These are phyloP conservation scores for Rubia peregrina DNA, from an alignment of 305 asterid genomes.

Conservation along the genomic window DNA sequence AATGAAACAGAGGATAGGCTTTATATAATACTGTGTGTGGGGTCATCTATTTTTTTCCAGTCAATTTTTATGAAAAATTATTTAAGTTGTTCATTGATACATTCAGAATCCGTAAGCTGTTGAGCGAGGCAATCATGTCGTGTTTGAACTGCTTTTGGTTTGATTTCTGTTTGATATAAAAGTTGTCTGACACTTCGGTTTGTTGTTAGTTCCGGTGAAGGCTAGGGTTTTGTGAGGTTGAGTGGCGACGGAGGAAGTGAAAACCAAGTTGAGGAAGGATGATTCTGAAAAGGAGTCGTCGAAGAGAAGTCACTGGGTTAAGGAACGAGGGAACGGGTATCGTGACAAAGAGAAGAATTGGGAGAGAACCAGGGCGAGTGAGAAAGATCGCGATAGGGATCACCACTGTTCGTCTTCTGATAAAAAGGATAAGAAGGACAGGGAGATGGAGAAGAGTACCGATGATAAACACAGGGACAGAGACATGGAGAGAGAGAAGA, in stretches of 20 bases:
- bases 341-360: constrained; percentile 47
- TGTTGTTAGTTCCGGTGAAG: constrained; percentile 2
- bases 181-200: constrained; percentile 5
- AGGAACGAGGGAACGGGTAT: constrained; percentile 40
- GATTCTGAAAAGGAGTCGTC: constrained; percentile 37
- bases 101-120: too few relatives aligned
- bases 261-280: constrained; percentile 54
- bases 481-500: constrained; percentile 25
- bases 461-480: constrained; percentile 23
- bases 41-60: too few relatives aligned
- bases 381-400: constrained; percentile 17
- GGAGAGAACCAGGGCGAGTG: constrained; percentile 20
- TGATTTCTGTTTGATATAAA: neutral
- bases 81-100: too few relatives aligned
- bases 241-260: constrained; percentile 51
- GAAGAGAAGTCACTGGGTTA: constrained; percentile 41
- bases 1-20: neutral
- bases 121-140: too few relatives aligned
- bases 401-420: constrained; percentile 20
- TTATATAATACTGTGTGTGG: too few relatives aligned
- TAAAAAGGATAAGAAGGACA: constrained; percentile 21
- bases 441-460: constrained; percentile 27
- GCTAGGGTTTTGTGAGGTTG: neutral
- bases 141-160: neutral
- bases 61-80: too few relatives aligned